Base-by-base conservation (phyloP, 2,329 filamentous ascomycete species). In the Aphanocladium album region DNA sequence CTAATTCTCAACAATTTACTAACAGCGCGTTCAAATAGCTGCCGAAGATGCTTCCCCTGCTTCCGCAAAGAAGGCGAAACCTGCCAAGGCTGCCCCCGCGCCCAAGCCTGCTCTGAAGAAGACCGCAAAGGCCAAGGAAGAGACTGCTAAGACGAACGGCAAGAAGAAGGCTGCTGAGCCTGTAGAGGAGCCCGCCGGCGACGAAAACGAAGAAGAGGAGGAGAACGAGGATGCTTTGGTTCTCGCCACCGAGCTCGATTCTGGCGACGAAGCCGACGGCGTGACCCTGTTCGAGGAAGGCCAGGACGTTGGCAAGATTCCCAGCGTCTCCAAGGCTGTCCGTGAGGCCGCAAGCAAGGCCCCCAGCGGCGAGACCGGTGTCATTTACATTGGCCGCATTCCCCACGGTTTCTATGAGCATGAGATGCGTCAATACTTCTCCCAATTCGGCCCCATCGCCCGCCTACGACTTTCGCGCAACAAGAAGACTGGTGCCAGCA, bases 331-430 rank as follows among this genome's bases (percentile, higher is more conserved):
- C 62, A 77, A 77, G 65, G 76, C 78, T 52, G 66, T 76, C 11
- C 69, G 74, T 64, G 77, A 80, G 67, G 76, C 79, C 23, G 74
- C 77, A 27, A 46, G 25, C 57, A 45, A 59, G 57, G 68, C 67
- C 30, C 69, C 70, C 21, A 77, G 78, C 60, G 79, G 82, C 51
- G 82, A 83, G 56, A 85, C 90, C 1, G 93, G 93, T 51, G 88
- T 95, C 45, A 82, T 98, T 70, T 98, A 96, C 77, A 82, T 99
- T 69, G 92, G 91, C 72, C 91, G 92, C 65, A 88, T 96, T 62
- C 93, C 93, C 43, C 91, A 95, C 77, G 78, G 95, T 77, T 99
- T 99, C 85, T 98, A 93, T 81, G 95, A 99, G 78, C 85, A 92
- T 70, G 89, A 98, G 77, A 96, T 99, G 89, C 87, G 86, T 68